Percentiles rank a stretch among this genome's conserved stretches.
phyloP scores from a whole-genome alignment of 2,329 filamentous ascomycete species.

The Pochonia chlamydosporia region DNA sequence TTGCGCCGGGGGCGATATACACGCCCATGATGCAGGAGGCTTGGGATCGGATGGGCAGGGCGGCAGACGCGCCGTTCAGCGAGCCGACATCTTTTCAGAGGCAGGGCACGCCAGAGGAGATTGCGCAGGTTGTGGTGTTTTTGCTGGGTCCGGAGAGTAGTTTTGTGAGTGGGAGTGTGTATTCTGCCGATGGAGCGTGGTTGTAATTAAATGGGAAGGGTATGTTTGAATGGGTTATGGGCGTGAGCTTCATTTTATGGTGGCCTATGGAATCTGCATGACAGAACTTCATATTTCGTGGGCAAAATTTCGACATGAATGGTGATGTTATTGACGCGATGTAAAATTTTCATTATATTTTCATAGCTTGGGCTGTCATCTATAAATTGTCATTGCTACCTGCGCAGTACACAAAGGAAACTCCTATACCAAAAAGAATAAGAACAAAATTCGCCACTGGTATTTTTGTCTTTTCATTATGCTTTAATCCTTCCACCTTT shows the following conservation, averaged over 20 bases:
- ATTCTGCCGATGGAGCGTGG: conserved; percentile 41
- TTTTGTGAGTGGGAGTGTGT: conserved; percentile 32
- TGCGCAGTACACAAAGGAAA: neutral
- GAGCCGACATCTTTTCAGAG: conserved; percentile 36
- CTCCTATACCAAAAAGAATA: neutral
- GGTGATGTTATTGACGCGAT: too few relatives aligned
- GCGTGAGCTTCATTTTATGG: too few relatives aligned
- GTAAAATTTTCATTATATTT: neutral
- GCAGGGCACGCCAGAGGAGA: conserved; percentile 35
- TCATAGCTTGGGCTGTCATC: neutral
- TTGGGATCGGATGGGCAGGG: conserved; percentile 27
- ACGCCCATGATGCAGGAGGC: conserved; percentile 43
- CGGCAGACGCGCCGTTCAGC: conserved; percentile 33
- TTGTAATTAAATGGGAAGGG: too few relatives aligned
- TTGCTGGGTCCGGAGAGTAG: conserved; percentile 29
- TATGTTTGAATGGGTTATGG: too few relatives aligned
- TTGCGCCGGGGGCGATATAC: conserved; percentile 42
- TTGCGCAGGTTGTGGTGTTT: conserved; percentile 28
- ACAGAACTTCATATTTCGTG: too few relatives aligned
- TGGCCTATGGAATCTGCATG: too few relatives aligned
- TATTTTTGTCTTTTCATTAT: neutral
- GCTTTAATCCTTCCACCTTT: neutral
- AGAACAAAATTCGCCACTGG: neutral
- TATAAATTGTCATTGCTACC: neutral
- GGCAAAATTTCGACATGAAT: too few relatives aligned